Conservation (phyloP, 2,329 filamentous ascomycete genomes). For the Colletotrichum sp. region DNA sequence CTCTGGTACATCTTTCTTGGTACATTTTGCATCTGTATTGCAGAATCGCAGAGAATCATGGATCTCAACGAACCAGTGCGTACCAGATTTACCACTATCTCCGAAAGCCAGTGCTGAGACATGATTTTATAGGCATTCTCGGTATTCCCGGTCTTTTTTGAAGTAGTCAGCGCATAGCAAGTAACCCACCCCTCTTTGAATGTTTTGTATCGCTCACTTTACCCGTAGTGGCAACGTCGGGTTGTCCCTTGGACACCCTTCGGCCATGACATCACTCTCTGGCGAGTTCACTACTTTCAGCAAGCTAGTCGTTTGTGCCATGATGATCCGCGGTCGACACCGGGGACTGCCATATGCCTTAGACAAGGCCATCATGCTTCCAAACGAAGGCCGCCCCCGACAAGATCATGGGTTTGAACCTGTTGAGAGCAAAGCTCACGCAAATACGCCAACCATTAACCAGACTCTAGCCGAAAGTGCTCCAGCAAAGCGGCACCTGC, state of each 20-base stretch:
- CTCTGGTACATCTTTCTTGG: slow-evolving; percentile 47
- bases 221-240: slow-evolving; percentile 38
- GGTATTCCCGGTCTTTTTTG: slow-evolving; percentile 37
- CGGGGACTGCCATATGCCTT: slow-evolving; percentile 37
- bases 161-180: slow-evolving; percentile 38
- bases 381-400: not conserved
- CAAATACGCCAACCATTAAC: not conserved
- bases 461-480: not conserved
- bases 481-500: not conserved
- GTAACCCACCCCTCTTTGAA: not conserved
- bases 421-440: not conserved
- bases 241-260: slow-evolving; percentile 37
- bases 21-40: slow-evolving; percentile 38
- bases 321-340: slow-evolving; percentile 43
- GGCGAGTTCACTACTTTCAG: slow-evolving; percentile 35
- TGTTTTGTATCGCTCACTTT: not conserved
- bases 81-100: not conserved
- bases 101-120: not conserved
- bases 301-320: slow-evolving; percentile 41
- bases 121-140: slow-evolving; percentile 29
- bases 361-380: slow-evolving; percentile 35
- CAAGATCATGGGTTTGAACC: not conserved
- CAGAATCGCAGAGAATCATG: not conserved
- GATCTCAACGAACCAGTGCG: slow-evolving; percentile 1
- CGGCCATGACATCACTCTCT: slow-evolving; percentile 31